phyloP scores from a whole-genome alignment of 352 stramenopile genomes.

The Phytopythium chamaehyphon region DNA sequence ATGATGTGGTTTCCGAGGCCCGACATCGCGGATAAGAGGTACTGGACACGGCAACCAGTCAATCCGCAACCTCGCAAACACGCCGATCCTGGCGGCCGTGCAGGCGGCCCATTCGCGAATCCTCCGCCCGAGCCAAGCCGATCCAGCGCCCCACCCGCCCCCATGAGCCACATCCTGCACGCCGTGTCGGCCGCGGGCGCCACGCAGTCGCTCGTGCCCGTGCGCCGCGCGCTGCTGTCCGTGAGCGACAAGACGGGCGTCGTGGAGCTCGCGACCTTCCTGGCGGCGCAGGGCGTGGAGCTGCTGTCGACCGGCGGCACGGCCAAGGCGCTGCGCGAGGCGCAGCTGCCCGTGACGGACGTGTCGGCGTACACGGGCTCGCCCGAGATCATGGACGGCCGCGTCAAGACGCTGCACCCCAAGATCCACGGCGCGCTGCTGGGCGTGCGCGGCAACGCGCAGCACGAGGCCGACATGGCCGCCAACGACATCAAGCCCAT shows the following conservation, averaged over 20 bases:
- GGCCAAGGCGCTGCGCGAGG: slow-evolving; percentile 94
- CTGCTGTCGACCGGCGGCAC: slow-evolving; percentile 98
- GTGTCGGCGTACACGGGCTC: slow-evolving; percentile 97
- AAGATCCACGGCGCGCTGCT: slow-evolving; percentile 99
- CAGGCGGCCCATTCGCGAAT: slow-evolving; percentile 1
- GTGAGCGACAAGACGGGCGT: slow-evolving; percentile 99
- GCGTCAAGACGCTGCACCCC: slow-evolving; percentile 99
- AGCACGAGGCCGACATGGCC: slow-evolving; percentile 97
- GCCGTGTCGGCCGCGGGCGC: slow-evolving; percentile 52
- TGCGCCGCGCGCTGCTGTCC: slow-evolving; percentile 96
- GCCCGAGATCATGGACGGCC: slow-evolving; percentile 98
- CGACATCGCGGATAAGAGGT: too few relatives aligned
- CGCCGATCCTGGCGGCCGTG: neutral
- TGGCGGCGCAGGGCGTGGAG: slow-evolving; percentile 92
- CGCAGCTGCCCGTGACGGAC: slow-evolving; percentile 93
- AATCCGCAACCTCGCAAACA: neutral
- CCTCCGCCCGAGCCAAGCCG: too few relatives aligned
- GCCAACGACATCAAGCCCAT: slow-evolving; percentile 96
- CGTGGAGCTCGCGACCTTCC: slow-evolving; percentile 95
- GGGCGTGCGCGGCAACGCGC: slow-evolving; percentile 95
- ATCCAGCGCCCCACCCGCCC: neutral
- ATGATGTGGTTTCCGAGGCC: too few relatives aligned
- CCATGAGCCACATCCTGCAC: slow-evolving; percentile 83
- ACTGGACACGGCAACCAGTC: neutral
- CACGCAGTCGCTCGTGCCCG: slow-evolving; percentile 81